Percentiles rank a stretch among this genome's conserved stretches.
These are phyloP conservation scores for Alternaria arborescens DNA, from an alignment of 2,329 filamentous ascomycete species.

Conservation along the genomic window DNA sequence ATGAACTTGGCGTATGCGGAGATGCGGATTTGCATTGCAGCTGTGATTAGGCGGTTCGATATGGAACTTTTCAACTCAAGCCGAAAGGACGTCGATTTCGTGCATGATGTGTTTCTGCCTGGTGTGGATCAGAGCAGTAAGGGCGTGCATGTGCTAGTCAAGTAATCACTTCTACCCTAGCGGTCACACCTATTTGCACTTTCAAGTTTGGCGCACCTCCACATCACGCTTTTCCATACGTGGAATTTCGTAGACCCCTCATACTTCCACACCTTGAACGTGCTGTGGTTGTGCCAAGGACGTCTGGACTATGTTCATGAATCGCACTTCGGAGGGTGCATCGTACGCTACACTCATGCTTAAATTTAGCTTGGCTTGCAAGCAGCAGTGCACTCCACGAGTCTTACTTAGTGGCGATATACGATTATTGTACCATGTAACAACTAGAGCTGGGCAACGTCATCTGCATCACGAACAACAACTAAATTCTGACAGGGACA, in stretches of 20 bases:
- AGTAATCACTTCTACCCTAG: background rate
- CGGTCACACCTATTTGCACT: background rate
- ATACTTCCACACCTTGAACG: too few relatives aligned
- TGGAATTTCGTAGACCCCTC: background rate
- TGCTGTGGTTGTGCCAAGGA: background rate
- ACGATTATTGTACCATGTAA: background rate
- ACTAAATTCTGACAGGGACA: background rate
- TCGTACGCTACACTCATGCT: background rate
- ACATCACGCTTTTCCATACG: background rate
- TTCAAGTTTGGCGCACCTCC: too few relatives aligned
- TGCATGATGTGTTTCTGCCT: background rate
- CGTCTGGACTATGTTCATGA: background rate
- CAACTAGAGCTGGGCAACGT: background rate
- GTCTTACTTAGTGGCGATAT: background rate
- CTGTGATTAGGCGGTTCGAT: slow-evolving; percentile 6
- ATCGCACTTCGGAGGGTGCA: background rate
- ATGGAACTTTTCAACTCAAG: slow-evolving; percentile 31
- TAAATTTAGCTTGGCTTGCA: background rate
- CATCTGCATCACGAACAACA: background rate
- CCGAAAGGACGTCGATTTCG: background rate
- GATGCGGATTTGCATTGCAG: background rate
- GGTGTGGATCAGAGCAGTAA: background rate
- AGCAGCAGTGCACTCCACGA: too few relatives aligned
- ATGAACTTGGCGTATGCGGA: background rate
- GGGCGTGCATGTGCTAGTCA: background rate